Evolutionary conservation across 2,329 filamentous ascomycete genomes (phyloP), one percentile per base, ranked within the genome.

Genomic region (Aureobasidium musti): DNA sequence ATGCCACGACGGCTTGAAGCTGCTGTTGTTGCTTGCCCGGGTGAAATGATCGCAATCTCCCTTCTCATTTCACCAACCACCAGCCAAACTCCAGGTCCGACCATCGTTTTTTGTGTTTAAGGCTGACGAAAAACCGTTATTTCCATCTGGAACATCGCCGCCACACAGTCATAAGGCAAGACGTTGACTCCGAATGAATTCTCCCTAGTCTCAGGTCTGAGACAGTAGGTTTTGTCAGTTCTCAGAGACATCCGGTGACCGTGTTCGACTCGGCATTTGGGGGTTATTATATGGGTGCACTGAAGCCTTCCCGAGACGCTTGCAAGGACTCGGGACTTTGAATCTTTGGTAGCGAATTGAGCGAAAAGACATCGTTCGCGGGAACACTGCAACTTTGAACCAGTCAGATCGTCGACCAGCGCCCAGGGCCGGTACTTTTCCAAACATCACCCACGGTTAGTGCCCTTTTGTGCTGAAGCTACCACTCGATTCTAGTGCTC

Each of bases 81-180:
- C 61, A 64, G 61, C 61, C 61, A 53, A 54, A 64, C 61, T 64
- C 61, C 61, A 64, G 61, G 61, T 64, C 61, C 37, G 37, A 53
- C 61, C 61, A 54, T 64, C 23, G 37, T 43, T 64, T 64, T 54
- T 64, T 64, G 61, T 54, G 64, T 66, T 57, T 66, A 66, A 66
- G 64, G 64, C 64, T 66, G 64, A 66, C 64, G 30, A 57, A 66
- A 66, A 66, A 59, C 64, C 64, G 64, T 66, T 66, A 66, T 53
- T 30, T 35, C 30, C 64, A 66, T 66, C 64, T 66, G 64, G 64
- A 60, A 66, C 64, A 66, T 45, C 28, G 49, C 61, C 64, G 64
- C 64, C 64, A 66, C 64, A 17, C 52, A 59, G 64, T 66, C 64
- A 66, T 66, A 66, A 66, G 64, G 64, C 52, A 57, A 63, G 50